Base-by-base conservation (phyloP, 805 yeast species). In the Ogataea dorogensis region DNA sequence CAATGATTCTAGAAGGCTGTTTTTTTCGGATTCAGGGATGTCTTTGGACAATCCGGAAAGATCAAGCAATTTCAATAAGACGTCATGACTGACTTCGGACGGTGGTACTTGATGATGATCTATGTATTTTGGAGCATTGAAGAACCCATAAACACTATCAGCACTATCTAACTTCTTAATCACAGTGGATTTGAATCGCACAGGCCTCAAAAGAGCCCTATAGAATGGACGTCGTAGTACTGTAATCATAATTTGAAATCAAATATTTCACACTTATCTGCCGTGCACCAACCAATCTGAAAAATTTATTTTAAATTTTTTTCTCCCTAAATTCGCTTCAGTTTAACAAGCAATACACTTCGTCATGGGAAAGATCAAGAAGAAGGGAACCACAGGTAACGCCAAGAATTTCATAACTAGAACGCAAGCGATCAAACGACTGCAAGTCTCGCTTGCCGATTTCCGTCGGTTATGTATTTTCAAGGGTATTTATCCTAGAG, bases 401-500 rank as follows among this genome's bases (percentile, higher is more conserved):
- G 96, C 96, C 45, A 86, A 81, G 67, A 86, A 87, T 64, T 93
- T 82, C 65, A 74, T 93, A 58, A 89, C 97, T 29, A 77, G 98
- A 65, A 82, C 96, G 1, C 96, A 87, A 62, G 98, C 98, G 5
- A 82, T 93, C 32, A 81, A 82, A 64, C 87, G 82, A 59, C 70
- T 93, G 44, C 98, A 93, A 65, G 83, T 93, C 18, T 84, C 97
- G 2, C 71, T 93, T 32, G 97, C 97, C 9, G 98, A 93, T 66
- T 93, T 93, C 76, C 80, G 96, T 67, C 79, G 98, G 56, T 73
- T 93, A 58, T 93, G 98, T 73, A 93, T 93, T 60, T 87, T 93
- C 74, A 93, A 93, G 64, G 98, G 98, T 34, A 89, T 93, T 47
- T 93, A 87, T 59, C 98, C 98, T 36, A 78, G 98, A 61, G 97